Evolutionary conservation across 345 rosid genomes (phyloP).

Genomic region (Brassica carinata): DNA sequence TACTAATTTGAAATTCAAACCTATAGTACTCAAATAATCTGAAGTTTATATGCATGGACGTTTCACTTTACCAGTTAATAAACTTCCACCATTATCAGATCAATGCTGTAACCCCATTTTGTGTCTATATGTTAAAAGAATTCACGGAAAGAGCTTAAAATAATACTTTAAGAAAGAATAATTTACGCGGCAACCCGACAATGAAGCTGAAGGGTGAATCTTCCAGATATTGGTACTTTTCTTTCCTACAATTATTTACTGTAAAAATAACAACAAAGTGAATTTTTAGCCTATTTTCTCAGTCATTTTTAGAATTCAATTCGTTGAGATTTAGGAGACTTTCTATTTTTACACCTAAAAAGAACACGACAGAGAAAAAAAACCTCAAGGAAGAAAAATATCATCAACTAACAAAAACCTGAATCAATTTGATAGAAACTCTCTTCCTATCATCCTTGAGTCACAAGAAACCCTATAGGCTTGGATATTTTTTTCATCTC

Average conservation of each 20-base stretch:
- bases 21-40: not conserved
- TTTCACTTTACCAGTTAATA: not conserved
- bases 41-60: not conserved
- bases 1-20: not conserved
- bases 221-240: constrained; percentile 22
- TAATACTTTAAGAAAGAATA: not conserved
- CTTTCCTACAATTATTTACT: constrained; percentile 23
- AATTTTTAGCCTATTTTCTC: constrained; percentile 35
- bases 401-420: constrained; percentile 25
- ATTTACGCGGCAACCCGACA: constrained; percentile 36
- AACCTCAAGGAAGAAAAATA: not conserved
- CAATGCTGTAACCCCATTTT: not conserved
- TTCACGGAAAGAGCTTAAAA: not conserved
- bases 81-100: not conserved
- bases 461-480: constrained; percentile 15
- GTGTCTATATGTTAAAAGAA: not conserved
- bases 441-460: constrained; percentile 20
- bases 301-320: constrained; percentile 31
- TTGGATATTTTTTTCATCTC: not conserved
- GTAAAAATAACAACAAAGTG: constrained; percentile 20
- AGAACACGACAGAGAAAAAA: not conserved
- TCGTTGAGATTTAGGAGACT: constrained; percentile 22
- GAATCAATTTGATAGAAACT: constrained; percentile 4
- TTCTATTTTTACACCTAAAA: constrained; percentile 38
- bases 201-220: constrained; percentile 38